These are phyloP conservation scores for Phytomonas sp. DNA, from an alignment of 208 protist species.

Conservation along the genomic window DNA sequence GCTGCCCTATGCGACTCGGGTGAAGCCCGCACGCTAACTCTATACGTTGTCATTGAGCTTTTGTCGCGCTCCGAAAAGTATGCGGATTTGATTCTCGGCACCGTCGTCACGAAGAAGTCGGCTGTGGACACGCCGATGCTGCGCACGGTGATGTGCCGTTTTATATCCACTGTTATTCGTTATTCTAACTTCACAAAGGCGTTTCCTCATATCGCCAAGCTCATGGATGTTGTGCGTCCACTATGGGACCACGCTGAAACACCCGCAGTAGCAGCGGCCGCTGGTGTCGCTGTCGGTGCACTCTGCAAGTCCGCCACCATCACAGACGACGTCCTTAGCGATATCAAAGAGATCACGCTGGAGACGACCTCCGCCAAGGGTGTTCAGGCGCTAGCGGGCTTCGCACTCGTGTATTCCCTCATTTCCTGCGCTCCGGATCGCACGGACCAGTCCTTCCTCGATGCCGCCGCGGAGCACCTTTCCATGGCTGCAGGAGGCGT, in stretches of 20 bases:
- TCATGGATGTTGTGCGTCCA: slow-evolving; percentile 45
- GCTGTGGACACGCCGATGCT: slow-evolving; percentile 72
- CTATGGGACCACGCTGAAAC: slow-evolving; percentile 71
- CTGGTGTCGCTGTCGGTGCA: slow-evolving; percentile 71
- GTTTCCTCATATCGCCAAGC: slow-evolving; percentile 50
- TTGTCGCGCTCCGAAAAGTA: slow-evolving; percentile 73
- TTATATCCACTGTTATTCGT: slow-evolving; percentile 82
- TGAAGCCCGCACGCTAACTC: slow-evolving; percentile 66
- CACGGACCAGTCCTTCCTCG: slow-evolving; percentile 51
- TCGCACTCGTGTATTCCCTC: slow-evolving; percentile 69
- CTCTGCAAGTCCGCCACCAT: slow-evolving; percentile 78
- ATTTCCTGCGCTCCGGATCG: slow-evolving; percentile 42
- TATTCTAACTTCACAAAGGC: slow-evolving; percentile 68
- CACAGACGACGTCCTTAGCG: slow-evolving; percentile 43
- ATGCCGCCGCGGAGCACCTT: slow-evolving; percentile 47
- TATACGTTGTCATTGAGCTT: slow-evolving; percentile 73
- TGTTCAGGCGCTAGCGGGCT: slow-evolving; percentile 55
- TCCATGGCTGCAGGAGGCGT: slow-evolving; percentile 42
- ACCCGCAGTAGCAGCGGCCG: slow-evolving; percentile 50
- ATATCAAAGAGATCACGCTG: slow-evolving; percentile 71
- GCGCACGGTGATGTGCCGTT: slow-evolving; percentile 85
- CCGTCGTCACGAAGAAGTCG: slow-evolving; percentile 74
- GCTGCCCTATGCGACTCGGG: slow-evolving; percentile 77
- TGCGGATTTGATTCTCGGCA: slow-evolving; percentile 83
- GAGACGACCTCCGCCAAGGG: slow-evolving; percentile 42